Base-by-base conservation (phyloP, 2,329 filamentous ascomycete species). In the Aureobasidium sp. region DNA sequence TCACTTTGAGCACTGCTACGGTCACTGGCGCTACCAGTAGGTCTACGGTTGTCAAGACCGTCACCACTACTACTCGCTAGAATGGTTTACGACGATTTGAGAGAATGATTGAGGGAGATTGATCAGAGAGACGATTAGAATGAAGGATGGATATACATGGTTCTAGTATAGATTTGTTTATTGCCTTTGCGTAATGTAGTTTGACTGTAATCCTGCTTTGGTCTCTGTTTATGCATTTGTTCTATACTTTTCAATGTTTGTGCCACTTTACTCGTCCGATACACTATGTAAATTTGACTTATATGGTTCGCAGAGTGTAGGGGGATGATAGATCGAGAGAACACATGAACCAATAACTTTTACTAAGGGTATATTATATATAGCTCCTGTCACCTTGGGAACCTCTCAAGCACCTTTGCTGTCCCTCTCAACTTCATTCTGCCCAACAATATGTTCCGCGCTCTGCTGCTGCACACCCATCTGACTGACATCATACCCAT, bases 401-500 rank as follows among this genome's bases (percentile, higher is more conserved):
- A 34, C 31, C 31, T 12, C 3, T 34, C 9, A 34, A 34, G 31
- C 31, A 34, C 31, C 31, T 12, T 34, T 34, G 31, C 12, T 34
- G 12, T 34, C 31, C 31, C 31, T 9, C 9, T 51, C 36, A 14
- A 17, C 29, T n/a, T 37, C 42, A 15, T 5, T 15, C 22, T 60
- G 34, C 5, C 58, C 49, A 20, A 65, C 62, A 25, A 65, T 64
- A 12, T 42, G 41, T 29, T 65, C 64, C 44, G 22, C 29, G 39
- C 62, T 62, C 17, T 60, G 62, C 31, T 36, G 45, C 20, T 61
- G 48, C 55, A 63, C 51, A 17, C 71, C 71, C 69, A 73, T 69
- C 64, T 68, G 62, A 15, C 56, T 69, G 11, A 70, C 87, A 72
- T 96, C 91, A 76, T 88, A 96, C 3, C 91, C 91, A 63, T 93